Base-by-base conservation (phyloP, 805 yeast genomes). In the Metschnikowia baotianmanensis region DNA sequence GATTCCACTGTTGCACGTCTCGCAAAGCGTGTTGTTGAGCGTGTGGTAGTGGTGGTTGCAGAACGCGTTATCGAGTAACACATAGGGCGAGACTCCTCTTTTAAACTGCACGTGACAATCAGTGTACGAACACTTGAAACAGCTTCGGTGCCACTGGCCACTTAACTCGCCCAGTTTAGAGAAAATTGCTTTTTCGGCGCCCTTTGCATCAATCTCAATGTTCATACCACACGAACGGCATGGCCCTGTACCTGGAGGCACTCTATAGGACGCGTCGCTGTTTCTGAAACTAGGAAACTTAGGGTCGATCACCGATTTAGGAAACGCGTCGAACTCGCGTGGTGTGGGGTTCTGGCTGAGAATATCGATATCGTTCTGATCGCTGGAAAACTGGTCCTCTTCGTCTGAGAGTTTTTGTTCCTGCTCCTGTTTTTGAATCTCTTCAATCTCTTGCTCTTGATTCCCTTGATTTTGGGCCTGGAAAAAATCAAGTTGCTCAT, bases 111-210 rank as follows among this genome's bases (percentile, higher is more conserved):
- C 56, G 7, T 62, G 62, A 65, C 98, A 91, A 10, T 69, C 62
- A 1, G 47, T 52, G 42, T 59, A 52, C 15, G 71, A 63, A 67
- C 99, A 93, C 11, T 68, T 67, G 69, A 93, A 91, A 59, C 99
- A 93, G 12, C 71, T 63, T 28, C 95, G 73, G 58, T 93, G 99
- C 98, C 98, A 93, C 58, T 89, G 91, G 0, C 97, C 98, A 1
- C 87, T 76, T 33, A 85, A 65, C 55, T 82, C 89, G n/a, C 82
- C 85, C 40, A 85, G 86, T 51, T 82, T 84, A n/a, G 96, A 86
- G 63, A 81, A 84, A 15, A 91, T 84, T 0, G 93, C 72, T 55
- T 83, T 86, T 19, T 59, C 51, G 6, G 55, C 25, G 1, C 74
- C 74, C 31, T 46, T 59, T 2, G 61, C 63, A 5, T 46, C 27